Base-by-base conservation (phyloP, 805 yeast species). In the Candida nitratophila region DNA sequence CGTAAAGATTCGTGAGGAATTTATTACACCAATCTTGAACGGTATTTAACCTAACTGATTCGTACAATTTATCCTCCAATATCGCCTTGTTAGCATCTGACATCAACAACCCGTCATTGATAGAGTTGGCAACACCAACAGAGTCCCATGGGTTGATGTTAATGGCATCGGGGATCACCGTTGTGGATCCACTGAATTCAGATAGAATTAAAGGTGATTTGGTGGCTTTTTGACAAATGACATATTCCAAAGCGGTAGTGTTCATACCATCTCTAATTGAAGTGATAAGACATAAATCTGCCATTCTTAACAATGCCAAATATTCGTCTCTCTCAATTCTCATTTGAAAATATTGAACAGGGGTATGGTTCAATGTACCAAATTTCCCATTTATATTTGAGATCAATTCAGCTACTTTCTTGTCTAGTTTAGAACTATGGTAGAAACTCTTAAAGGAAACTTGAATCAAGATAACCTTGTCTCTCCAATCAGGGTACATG, bases 111-210 rank as follows among this genome's bases (percentile, higher is more conserved):
- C 89, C 76, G 41, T 77, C 79, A 59, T 89, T 71, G 44, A 95
- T 84, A 7, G 89, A 76, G 54, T 79, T 84, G 1, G 99, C 91
- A 32, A 91, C 91, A 2, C 96, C 96, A 22, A 87, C 91, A 0
- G 95, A 74, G 65, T 93, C 98, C 96, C 97, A 93, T 8, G 99
- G 99, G 54, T 93, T 93, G 31, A 93, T 93, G 50, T 84, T 77
- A 41, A 86, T 73, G 0, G 96, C 86, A 48, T 83, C 86, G 44
- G 71, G 73, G 44, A 85, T 62, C 2, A 83, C 83, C 2, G 85
- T 68, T 0, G 88, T 78, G 3, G 95, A 81, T 38, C 99, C 99
- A 44, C 95, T 85, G 59, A 93, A 93, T 66, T 93, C 99, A 20
- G 96, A 86, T 38, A 93, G 67, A 33, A 93, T 79, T 56, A 95